Conservation (phyloP, 306 rosid species). For the Fagus sylvatica region DNA sequence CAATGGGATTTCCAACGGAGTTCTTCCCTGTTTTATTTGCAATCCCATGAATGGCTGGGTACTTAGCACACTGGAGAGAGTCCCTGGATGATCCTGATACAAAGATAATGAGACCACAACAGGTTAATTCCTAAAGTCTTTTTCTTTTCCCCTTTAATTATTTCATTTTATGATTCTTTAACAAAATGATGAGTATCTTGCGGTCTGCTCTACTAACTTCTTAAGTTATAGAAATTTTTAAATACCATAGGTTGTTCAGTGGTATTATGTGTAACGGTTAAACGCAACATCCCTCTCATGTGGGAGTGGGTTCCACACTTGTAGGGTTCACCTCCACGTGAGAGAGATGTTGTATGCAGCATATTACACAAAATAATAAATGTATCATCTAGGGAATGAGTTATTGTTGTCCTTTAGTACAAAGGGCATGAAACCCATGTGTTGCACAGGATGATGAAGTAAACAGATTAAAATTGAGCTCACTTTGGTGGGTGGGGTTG, state of each 20-base stretch:
- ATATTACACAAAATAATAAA: too few species aligned
- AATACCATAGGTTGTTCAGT: neutral
- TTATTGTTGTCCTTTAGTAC: neutral
- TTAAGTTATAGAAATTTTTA: neutral
- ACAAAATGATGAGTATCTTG: constrained; percentile 2
- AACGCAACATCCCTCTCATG: too few species aligned
- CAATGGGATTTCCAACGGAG: constrained; percentile 90
- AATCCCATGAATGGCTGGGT: constrained; percentile 95
- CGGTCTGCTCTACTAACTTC: neutral
- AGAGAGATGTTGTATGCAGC: too few species aligned
- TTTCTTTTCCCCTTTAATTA: neutral
- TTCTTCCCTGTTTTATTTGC: constrained; percentile 85
- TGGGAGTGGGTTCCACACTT: too few species aligned
- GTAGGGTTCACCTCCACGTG: too few species aligned
- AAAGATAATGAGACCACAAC: constrained; percentile 89
- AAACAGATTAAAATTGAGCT: neutral
- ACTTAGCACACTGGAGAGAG: constrained; percentile 93
- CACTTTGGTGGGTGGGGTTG: too few species aligned
- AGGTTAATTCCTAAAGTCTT: constrained; percentile 48
- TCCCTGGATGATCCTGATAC: constrained; percentile 92
- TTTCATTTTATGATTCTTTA: neutral
- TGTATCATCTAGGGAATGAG: neutral
- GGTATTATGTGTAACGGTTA: too few species aligned
- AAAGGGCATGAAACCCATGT: neutral
- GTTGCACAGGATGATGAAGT: neutral